Evolutionary conservation across 495 filamentous ascomycete genomes (phyloP).

Genomic region (Daldinia decipiens): DNA sequence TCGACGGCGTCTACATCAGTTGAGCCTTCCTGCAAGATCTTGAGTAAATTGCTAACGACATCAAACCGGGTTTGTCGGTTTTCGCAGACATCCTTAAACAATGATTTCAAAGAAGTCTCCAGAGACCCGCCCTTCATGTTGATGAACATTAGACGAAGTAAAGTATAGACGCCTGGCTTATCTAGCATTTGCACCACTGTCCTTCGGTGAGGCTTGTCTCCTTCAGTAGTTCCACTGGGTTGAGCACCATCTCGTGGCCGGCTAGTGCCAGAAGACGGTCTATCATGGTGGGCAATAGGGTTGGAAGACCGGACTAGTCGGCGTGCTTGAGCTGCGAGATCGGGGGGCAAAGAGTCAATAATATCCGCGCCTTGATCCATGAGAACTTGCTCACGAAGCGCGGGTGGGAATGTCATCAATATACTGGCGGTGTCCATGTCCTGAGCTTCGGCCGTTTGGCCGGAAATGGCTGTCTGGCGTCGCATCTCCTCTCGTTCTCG

Average conservation of each 20-base stretch:
- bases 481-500: slow-evolving; percentile 82
- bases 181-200: slow-evolving; percentile 95
- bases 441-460: slow-evolving; percentile 66
- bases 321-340: slow-evolving; percentile 86
- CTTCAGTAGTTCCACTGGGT: slow-evolving; percentile 41
- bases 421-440: slow-evolving; percentile 97
- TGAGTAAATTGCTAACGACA: slow-evolving; percentile 91
- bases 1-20: slow-evolving; percentile 92
- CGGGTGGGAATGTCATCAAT: slow-evolving; percentile 87
- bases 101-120: slow-evolving; percentile 80
- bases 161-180: slow-evolving; percentile 91
- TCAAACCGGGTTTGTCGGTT: slow-evolving; percentile 94
- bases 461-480: slow-evolving; percentile 62
- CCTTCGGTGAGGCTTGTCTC: slow-evolving; percentile 74
- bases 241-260: slow-evolving; percentile 48
- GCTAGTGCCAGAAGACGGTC: slow-evolving; percentile 38
- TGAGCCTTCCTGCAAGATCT: slow-evolving; percentile 96
- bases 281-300: slow-evolving; percentile 36
- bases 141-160: slow-evolving; percentile 97
- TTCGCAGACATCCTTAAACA: slow-evolving; percentile 88
- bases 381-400: slow-evolving; percentile 83
- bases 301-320: slow-evolving; percentile 55
- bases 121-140: slow-evolving; percentile 82
- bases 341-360: slow-evolving; percentile 83
- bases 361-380: slow-evolving; percentile 92